A percentile compares a stretch with the other conserved stretches of the same genome.
These are phyloP conservation scores for Xylaria sp. DNA, from an alignment of 2,329 filamentous ascomycete species.

Conservation along the genomic window DNA sequence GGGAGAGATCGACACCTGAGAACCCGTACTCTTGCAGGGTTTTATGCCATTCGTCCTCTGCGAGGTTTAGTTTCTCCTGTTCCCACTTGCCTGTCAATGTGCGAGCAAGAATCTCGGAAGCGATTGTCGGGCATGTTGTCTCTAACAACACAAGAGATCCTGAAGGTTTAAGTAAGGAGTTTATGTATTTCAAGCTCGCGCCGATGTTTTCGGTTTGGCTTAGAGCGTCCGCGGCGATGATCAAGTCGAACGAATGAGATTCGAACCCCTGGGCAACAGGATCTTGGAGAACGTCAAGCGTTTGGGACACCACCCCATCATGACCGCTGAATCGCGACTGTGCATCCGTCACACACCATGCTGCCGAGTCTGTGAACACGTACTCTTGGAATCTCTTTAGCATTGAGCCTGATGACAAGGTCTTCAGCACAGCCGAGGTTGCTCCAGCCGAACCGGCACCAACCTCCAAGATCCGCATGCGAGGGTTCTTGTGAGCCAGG, in stretches of 20 bases:
- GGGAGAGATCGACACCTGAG: slow-evolving; percentile 14
- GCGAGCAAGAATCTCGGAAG: slow-evolving; percentile 8
- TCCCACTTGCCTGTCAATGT: slow-evolving; percentile 10
- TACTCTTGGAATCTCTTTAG: slow-evolving; percentile 19
- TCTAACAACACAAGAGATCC: slow-evolving; percentile 9
- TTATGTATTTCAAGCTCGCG: slow-evolving; percentile 1
- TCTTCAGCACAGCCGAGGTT: background rate
- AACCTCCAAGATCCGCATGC: slow-evolving; percentile 17
- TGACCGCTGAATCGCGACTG: slow-evolving; percentile 2
- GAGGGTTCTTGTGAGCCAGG: slow-evolving; percentile 14
- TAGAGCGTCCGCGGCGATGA: background rate
- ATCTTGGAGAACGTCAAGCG: slow-evolving; percentile 7
- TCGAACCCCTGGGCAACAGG: slow-evolving; percentile 5
- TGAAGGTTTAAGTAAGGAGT: slow-evolving; percentile 5
- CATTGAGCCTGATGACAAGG: background rate
- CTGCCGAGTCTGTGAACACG: slow-evolving; percentile 12
- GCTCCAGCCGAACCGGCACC: background rate
- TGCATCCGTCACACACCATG: slow-evolving; percentile 9
- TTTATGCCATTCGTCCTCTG: slow-evolving; percentile 1
- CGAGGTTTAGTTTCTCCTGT: background rate
- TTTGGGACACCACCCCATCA: slow-evolving; percentile 5
- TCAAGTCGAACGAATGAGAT: slow-evolving; percentile 11
- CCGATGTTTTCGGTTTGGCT: background rate
- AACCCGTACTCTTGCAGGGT: slow-evolving; percentile 7
- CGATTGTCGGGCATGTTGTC: background rate